Evolutionary conservation across 495 filamentous ascomycete genomes (phyloP).

Genomic region (Aspergillus homomorphus): DNA sequence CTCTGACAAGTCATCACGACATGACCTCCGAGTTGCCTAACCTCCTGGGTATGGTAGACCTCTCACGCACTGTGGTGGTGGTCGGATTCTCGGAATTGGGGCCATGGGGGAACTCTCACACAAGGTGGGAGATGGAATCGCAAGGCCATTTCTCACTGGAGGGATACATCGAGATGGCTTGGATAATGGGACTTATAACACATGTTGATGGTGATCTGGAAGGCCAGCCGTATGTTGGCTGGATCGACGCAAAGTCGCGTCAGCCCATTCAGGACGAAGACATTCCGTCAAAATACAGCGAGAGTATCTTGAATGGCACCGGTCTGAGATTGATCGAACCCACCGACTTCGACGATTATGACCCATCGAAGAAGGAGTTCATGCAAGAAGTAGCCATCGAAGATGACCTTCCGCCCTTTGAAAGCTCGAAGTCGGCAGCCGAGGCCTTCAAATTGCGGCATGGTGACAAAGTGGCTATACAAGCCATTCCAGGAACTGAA

Average conservation of each 20-base stretch:
- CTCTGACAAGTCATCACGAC: constrained; percentile 65
- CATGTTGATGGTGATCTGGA: constrained; percentile 95
- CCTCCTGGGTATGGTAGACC: constrained; percentile 94
- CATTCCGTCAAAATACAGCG: constrained; percentile 92
- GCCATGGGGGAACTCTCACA: constrained; percentile 96
- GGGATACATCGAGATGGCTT: constrained; percentile 98
- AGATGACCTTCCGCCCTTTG: constrained; percentile 94
- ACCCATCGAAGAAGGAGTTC: constrained; percentile 94
- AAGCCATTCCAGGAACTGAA: constrained; percentile 83
- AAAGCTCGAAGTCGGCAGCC: constrained; percentile 91
- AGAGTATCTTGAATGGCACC: constrained; percentile 89
- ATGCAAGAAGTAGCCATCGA: constrained; percentile 95
- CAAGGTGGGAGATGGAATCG: constrained; percentile 98
- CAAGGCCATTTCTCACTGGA: constrained; percentile 96
- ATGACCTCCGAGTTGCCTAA: constrained; percentile 24
- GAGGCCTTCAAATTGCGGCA: constrained; percentile 96
- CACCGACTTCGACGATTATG: constrained; percentile 88
- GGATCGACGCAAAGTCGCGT: constrained; percentile 91
- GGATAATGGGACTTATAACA: constrained; percentile 99
- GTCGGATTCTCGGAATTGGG: constrained; percentile 95
- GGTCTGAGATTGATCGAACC: constrained; percentile 96
- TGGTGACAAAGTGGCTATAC: constrained; percentile 89
- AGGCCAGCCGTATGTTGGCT: constrained; percentile 91
- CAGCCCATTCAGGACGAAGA: constrained; percentile 96
- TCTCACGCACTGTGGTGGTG: constrained; percentile 94